Evolutionary conservation across 441 rosid genomes (phyloP), one percentile per base, ranked within the genome.

Genomic region (Pelargonium fulgidum): DNA sequence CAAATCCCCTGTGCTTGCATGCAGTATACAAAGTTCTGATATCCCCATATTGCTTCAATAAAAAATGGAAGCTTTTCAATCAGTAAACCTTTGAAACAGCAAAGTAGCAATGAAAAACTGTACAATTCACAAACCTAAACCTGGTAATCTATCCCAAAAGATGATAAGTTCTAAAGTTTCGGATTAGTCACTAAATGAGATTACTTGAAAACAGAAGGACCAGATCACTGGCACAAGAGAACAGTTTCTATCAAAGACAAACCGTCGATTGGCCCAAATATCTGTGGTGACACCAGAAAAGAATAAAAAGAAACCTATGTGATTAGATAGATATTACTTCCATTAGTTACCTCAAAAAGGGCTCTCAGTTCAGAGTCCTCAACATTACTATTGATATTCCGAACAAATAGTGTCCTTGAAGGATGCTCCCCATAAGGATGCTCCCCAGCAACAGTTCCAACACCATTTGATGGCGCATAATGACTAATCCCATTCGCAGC

Each of bases 371-470:
- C 97, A 41, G 87, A 79, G 77, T 91, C 95, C 66, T 91, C 97
- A 9, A 89, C 94, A 65, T 88, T 86, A 70, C 97, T 91, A 78
- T 91, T 91, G 66, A 91, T 91, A 74, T 91, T 91, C 65, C 95
- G 85, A 17, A 91, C 97, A 82, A 89, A 91, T 52, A 91, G 70
- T 58, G 97, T 91, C 78, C 97, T 84, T 24, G 97, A 91, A 79
- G 95, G 97, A 78, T 91, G 95, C 79, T 91, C 97, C 65, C 95
- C 97, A 59, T 84, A 87, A 4, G 97, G 97, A 77, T 91, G 92
- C 50, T 91, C 97, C 65, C 92, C 91, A 61, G 87, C 86, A 75
- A 89, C 85, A 24, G 89, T 76, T 50, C 85, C 92, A 56, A 76
- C 72, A 44, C 86, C 88, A 81, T 84, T 90, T 36, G 92, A 33